Evolutionary conservation across 176 grass and related monocot species (phyloP), one percentile per base, ranked within the genome.

Genomic region (Saccharum spontaneum): DNA sequence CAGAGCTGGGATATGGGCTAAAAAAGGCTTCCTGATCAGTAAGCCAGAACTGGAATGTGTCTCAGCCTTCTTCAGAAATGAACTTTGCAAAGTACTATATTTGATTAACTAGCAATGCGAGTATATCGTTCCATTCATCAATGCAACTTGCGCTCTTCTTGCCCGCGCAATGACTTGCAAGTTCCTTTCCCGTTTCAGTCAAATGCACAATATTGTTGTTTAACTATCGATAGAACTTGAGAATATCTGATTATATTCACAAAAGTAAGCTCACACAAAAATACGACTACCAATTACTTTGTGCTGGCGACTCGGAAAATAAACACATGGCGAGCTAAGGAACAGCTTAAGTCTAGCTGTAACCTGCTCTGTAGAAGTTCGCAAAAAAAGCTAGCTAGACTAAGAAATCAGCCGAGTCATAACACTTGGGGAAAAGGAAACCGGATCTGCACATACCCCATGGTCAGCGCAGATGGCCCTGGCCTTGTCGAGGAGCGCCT

Each of bases 401-500:
- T 48, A 48, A 48, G 13, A 39, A 69, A 69, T 8, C 33, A 68
- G 33, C 66, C 8, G 16, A 50, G 15, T 50, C 15, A 50, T 17
- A 15, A 50, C 15, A 55, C 18, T 59, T 2, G 54, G 54, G 8
- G 9, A 60, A 23, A 60, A 23, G 57, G 57, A 23, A 23, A 71
- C 5, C 69, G 38, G 38, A 39, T 33, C 10, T 22, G 39, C 39
- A 73, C 59, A 65, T 95, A 95, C 93, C 90, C 88, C 90, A 36
- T 88, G 82, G 0, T 81, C 34, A 7, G 79, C 74, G 85, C 90
- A 95, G 34, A 92, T 95, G 23, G 62, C 46, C 75, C 81, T 88
- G 38, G 71, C 93, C 46, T 82, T 86, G 70, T 86, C 79, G n/a
- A 95, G 70, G 33, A 95, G 85, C 48, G 75, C 86, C 37, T 86